Evolutionary conservation across 192 early-diverging fungal genomes (phyloP), one percentile per base, ranked within the genome.

Genomic region (Spinellus fusiger): DNA sequence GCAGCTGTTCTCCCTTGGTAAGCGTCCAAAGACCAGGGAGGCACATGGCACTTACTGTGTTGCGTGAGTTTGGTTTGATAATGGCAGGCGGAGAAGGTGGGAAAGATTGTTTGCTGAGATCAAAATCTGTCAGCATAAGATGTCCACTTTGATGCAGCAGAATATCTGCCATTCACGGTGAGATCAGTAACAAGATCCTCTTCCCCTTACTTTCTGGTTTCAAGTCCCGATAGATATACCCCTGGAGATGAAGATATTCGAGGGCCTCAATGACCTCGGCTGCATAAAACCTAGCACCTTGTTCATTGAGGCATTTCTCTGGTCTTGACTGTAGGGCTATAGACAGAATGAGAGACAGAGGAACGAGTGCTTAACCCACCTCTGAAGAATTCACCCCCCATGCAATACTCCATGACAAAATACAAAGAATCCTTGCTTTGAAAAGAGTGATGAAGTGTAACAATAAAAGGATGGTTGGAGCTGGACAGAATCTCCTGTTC

Each of bases 51-150:
- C 27, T 12, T 23, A 82, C 76, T 16, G 73, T 73, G 60, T 85
- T 81, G 50, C 73, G 80, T 5, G 81, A 79, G 37, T 73, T 77
- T 54, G 73, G 79, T 52, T 85, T 86, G 22, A 89, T 78, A 34
- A 91, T 77, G 12, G 67, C 73, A 4, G 90, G 87, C 27, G 89
- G 86, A 23, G 83, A 85, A 6, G 89, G 84, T 31, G 88, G 84
- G 44, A 78, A 77, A 5, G 93, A 91, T 66, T 93, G 93, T 80
- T 98, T 98, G 5, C 93, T 94, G n/a, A 98, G 80, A 75, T 97
- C 96, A 80, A 98, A 98, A 73, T 98, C 97, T 9, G 93, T 90
- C 59, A 98, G 80, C 93, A 95, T 97, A 63, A 98, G 94, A 74
- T 98, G 96, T 13, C 96, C 96, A 26, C 84, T 93, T 46, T 91